Evolutionary conservation across 2,329 filamentous ascomycete species (phyloP).

Genomic region (Paecilomyces sp.): DNA sequence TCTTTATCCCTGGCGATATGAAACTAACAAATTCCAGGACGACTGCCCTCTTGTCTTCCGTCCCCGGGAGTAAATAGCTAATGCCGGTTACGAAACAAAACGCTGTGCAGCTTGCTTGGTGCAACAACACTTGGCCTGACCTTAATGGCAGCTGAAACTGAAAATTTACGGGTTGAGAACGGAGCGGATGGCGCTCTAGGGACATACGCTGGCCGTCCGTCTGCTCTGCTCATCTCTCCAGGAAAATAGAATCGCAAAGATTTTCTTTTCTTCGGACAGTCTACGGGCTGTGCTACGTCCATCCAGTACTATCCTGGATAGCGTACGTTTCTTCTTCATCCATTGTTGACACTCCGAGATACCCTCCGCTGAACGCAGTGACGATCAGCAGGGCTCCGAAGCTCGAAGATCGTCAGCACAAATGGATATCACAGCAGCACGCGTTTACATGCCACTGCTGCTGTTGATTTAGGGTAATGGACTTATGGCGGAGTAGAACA

Average conservation of each 20-base stretch:
- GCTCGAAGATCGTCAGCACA: neutral
- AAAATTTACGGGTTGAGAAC: neutral
- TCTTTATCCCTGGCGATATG: neutral
- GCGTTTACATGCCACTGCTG: neutral
- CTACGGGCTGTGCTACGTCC: neutral
- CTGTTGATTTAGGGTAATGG: neutral
- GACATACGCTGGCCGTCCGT: neutral
- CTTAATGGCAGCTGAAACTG: neutral
- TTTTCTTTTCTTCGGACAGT: constrained; percentile 3
- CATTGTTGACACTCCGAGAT: constrained; percentile 2
- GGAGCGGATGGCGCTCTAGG: neutral
- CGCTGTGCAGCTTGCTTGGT: neutral
- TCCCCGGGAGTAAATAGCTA: constrained; percentile 28
- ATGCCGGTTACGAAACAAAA: neutral
- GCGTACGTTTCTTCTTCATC: constrained; percentile 1
- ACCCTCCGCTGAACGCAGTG: neutral
- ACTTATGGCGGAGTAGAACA: neutral
- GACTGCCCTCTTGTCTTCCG: constrained; percentile 74
- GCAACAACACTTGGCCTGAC: neutral
- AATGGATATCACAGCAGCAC: neutral
- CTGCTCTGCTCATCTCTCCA: constrained; percentile 14
- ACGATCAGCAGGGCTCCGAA: neutral
- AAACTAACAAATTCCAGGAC: constrained; percentile 50
- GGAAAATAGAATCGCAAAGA: constrained; percentile 15
- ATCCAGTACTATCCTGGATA: neutral